Conservation (phyloP, 345 rosid species). For the Raphanus raphanistrum region DNA sequence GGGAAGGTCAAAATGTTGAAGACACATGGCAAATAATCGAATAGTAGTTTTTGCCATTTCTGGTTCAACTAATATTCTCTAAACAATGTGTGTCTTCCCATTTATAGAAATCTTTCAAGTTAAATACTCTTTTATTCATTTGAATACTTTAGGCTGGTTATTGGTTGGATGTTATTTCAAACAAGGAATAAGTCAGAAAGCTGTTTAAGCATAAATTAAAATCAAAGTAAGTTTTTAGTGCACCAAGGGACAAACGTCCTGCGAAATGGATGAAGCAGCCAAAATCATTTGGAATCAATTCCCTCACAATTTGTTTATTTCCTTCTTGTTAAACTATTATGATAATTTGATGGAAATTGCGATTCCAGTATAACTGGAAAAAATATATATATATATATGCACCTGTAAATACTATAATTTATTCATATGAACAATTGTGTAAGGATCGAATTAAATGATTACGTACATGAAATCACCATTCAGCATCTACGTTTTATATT, state of each 20-base stretch:
- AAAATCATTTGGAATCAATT: conserved; percentile 37
- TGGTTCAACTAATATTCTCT: conserved; percentile 31
- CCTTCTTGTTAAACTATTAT: neutral
- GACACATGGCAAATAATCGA: conserved; percentile 30
- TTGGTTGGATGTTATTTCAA: neutral
- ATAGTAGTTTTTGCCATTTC: conserved; percentile 31
- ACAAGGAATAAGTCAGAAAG: conserved; percentile 33
- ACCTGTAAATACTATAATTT: neutral
- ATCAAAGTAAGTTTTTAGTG: conserved; percentile 24
- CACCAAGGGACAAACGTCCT: conserved; percentile 40
- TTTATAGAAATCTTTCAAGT: conserved; percentile 19
- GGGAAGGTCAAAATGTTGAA: conserved; percentile 17
- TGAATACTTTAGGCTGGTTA: neutral
- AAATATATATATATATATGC: neutral
- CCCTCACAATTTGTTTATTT: conserved; percentile 25
- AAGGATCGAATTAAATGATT: conserved; percentile 10
- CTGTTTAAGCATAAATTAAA: conserved; percentile 16
- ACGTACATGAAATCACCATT: conserved; percentile 4
- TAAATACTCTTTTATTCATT: neutral
- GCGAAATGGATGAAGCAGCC: conserved; percentile 34
- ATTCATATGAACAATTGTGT: neutral
- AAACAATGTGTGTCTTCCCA: neutral
- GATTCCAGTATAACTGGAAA: neutral
- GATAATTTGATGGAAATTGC: neutral
- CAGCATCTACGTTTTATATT: neutral